A percentile compares a stretch with the other conserved stretches of the same genome.
Conservation (phyloP, 1,139 yeast genomes). For the Arxiozyma slooffiae region DNA sequence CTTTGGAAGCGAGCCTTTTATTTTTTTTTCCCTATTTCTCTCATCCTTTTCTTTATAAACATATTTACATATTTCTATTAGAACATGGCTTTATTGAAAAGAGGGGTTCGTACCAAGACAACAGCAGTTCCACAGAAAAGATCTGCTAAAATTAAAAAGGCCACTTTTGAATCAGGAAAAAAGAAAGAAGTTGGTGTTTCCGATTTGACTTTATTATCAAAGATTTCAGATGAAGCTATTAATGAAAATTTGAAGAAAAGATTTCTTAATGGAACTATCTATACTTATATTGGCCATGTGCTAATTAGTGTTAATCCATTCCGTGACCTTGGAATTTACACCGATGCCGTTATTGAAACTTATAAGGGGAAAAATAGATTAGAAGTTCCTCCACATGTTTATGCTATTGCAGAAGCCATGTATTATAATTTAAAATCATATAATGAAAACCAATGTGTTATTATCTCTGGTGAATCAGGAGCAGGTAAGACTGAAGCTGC, state of each 20-base stretch:
- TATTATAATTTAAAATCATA: slow-evolving; percentile 91
- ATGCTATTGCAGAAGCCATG: slow-evolving; percentile 96
- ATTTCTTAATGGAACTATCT: slow-evolving; percentile 80
- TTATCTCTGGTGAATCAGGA: slow-evolving; percentile 97
- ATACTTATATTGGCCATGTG: slow-evolving; percentile 81
- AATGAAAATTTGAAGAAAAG: slow-evolving; percentile 85
- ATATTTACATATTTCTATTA: neutral
- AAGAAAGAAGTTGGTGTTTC: slow-evolving; percentile 97
- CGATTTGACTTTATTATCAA: slow-evolving; percentile 80
- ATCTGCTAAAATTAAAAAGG: slow-evolving; percentile 62
- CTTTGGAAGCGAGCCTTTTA: neutral
- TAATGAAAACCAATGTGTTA: slow-evolving; percentile 93
- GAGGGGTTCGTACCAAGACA: slow-evolving; percentile 58
- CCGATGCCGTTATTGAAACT: slow-evolving; percentile 59
- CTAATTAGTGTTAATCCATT: slow-evolving; percentile 95
- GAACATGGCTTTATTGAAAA: slow-evolving; percentile 63
- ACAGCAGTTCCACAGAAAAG: slow-evolving; percentile 45
- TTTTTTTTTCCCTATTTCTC: neutral
- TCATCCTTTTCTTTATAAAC: neutral
- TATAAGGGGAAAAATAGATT: slow-evolving; percentile 88
- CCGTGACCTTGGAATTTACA: slow-evolving; percentile 89
- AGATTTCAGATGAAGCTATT: slow-evolving; percentile 85
- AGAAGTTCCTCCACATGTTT: slow-evolving; percentile 98
- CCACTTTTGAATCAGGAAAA: slow-evolving; percentile 78
- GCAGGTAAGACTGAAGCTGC: slow-evolving; percentile 99